Evolutionary conservation across 2,329 filamentous ascomycete species (phyloP).

Genomic region (Achaetomium macrosporum): DNA sequence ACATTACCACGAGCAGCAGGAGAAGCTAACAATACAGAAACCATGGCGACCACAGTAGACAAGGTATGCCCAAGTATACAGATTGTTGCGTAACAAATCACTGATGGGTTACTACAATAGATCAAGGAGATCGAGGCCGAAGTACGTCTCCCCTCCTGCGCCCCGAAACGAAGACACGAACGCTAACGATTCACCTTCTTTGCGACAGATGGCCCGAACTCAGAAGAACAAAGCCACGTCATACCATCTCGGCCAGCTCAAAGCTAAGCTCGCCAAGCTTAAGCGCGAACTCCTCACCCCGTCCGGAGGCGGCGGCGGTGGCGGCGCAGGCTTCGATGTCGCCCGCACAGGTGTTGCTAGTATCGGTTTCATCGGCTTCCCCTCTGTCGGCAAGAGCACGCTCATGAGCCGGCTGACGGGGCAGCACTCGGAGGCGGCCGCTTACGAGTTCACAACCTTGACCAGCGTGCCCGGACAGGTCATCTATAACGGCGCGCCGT

Average conservation of each 20-base stretch:
- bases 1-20: neutral
- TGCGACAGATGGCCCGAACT: slow-evolving; percentile 76
- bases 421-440: slow-evolving; percentile 93
- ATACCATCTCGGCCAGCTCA: slow-evolving; percentile 90
- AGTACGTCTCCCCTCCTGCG: slow-evolving; percentile 47
- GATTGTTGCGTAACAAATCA: neutral
- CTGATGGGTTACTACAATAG: slow-evolving; percentile 43
- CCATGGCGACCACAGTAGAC: slow-evolving; percentile 94
- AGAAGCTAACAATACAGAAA: slow-evolving; percentile 34
- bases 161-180: neutral
- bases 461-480: slow-evolving; percentile 97
- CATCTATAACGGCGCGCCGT: slow-evolving; percentile 87
- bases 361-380: slow-evolving; percentile 96
- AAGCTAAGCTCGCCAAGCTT: slow-evolving; percentile 96
- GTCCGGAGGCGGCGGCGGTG: slow-evolving; percentile 70
- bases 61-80: slow-evolving; percentile 58
- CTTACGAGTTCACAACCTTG: slow-evolving; percentile 97
- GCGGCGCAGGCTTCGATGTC: slow-evolving; percentile 89
- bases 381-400: slow-evolving; percentile 96
- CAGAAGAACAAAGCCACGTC: slow-evolving; percentile 97
- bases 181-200: slow-evolving; percentile 15
- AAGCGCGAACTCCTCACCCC: slow-evolving; percentile 94
- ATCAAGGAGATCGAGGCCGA: slow-evolving; percentile 97
- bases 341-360: slow-evolving; percentile 95
- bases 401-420: slow-evolving; percentile 92